A percentile compares a stretch with the other conserved stretches of the same genome.
phyloP scores from a whole-genome alignment of 768 basidiomycete genomes.

The Gloeostereum incarnatum region DNA sequence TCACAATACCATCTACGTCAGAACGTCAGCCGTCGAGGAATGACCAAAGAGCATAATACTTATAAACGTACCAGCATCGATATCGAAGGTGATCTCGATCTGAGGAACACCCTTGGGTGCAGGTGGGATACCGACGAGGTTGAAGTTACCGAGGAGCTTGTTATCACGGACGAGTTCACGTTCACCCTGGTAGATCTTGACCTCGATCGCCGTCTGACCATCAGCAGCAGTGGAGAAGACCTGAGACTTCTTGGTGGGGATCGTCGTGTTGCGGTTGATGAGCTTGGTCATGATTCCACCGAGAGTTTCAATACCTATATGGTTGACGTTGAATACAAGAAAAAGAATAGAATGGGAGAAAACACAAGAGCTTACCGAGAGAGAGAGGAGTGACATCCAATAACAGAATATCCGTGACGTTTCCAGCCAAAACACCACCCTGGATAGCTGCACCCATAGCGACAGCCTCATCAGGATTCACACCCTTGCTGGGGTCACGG shows the following conservation, averaged over 20 bases:
- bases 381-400: constrained; percentile 96
- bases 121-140: constrained; percentile 94
- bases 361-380: too few species aligned
- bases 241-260: constrained; percentile 99
- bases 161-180: constrained; percentile 98
- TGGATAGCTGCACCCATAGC: constrained; percentile 98
- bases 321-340: constrained; percentile 1
- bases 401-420: constrained; percentile 91
- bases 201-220: constrained; percentile 98
- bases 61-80: constrained; percentile 70
- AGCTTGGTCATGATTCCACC: constrained; percentile 99
- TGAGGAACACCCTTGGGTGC: constrained; percentile 78
- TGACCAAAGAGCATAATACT: not conserved
- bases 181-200: constrained; percentile 99
- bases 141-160: constrained; percentile 99
- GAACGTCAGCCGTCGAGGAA: too few species aligned
- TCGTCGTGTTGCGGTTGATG: constrained; percentile 96
- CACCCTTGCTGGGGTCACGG: constrained; percentile 95
- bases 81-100: constrained; percentile 90
- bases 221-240: constrained; percentile 98
- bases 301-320: constrained; percentile 89
- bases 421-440: constrained; percentile 94
- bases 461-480: constrained; percentile 99
- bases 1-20: constrained; percentile 80
- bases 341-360: constrained; percentile 7